A percentile compares a stretch with the other conserved stretches of the same genome.
These are phyloP conservation scores for Carpinus fangiana DNA, from an alignment of 306 rosid species.

Conservation along the genomic window DNA sequence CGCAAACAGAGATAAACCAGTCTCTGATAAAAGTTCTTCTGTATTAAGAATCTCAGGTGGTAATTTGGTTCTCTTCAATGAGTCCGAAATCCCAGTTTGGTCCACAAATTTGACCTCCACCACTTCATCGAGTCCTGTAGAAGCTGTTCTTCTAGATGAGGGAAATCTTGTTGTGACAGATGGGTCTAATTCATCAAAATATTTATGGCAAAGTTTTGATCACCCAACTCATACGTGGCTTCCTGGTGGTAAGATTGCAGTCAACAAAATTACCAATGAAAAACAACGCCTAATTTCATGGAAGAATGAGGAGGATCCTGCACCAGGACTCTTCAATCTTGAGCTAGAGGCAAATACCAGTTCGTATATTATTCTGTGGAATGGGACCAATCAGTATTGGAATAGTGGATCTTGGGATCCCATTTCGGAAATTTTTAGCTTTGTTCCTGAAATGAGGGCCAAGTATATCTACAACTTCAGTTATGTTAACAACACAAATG, in stretches of 20 bases:
- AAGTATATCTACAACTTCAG: neutral
- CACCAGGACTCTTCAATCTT: slow-evolving; percentile 47
- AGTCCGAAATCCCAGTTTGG: slow-evolving; percentile 48
- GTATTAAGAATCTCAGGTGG: slow-evolving; percentile 35
- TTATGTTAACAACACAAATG: neutral
- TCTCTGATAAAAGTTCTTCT: slow-evolving; percentile 45
- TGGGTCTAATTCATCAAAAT: slow-evolving; percentile 24
- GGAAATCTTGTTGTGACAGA: slow-evolving; percentile 54
- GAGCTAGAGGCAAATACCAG: slow-evolving; percentile 30
- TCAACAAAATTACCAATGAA: slow-evolving; percentile 41
- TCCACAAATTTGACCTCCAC: slow-evolving; percentile 50
- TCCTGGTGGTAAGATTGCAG: slow-evolving; percentile 49
- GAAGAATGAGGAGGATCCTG: slow-evolving; percentile 56
- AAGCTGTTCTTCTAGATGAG: slow-evolving; percentile 42
- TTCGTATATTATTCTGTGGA: slow-evolving; percentile 38
- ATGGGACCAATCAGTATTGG: slow-evolving; percentile 24
- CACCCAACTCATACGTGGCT: slow-evolving; percentile 61
- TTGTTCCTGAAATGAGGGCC: neutral
- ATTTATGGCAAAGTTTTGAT: slow-evolving; percentile 67
- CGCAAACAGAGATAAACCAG: slow-evolving; percentile 58
- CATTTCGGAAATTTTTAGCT: neutral
- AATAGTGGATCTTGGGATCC: neutral
- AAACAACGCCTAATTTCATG: slow-evolving; percentile 54
- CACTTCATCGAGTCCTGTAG: neutral
- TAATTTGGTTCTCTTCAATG: slow-evolving; percentile 50